These are phyloP conservation scores for Microcyclospora pomicola DNA, from an alignment of 2,329 filamentous ascomycete genomes.

Conservation along the genomic window DNA sequence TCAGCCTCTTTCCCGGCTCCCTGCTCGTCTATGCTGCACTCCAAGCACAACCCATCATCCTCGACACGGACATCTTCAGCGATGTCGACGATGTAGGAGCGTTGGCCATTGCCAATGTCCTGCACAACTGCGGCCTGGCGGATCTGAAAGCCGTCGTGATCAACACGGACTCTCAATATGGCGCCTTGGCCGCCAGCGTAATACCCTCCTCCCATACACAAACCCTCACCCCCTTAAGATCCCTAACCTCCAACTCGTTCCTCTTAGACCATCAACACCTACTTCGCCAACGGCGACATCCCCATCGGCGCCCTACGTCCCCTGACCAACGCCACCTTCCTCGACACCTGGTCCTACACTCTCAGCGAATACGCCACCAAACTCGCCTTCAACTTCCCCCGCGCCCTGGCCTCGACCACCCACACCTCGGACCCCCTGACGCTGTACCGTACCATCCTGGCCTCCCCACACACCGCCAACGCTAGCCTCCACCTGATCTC, in stretches of 20 bases:
- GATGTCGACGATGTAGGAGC: slow-evolving; percentile 14
- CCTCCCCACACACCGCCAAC: background rate
- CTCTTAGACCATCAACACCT: background rate
- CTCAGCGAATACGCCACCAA: slow-evolving; percentile 10
- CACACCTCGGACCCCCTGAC: slow-evolving; percentile 5
- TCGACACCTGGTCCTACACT: slow-evolving; percentile 5
- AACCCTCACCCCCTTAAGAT: background rate
- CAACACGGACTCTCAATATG: slow-evolving; percentile 10
- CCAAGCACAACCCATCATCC: slow-evolving; percentile 33
- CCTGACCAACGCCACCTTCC: slow-evolving; percentile 9
- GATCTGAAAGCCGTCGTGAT: slow-evolving; percentile 10
- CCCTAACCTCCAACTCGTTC: slow-evolving; percentile 1
- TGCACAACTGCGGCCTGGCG: slow-evolving; percentile 10
- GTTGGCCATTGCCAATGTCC: slow-evolving; percentile 10
- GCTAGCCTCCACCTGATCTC: slow-evolving; percentile 10
- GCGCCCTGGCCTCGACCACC: slow-evolving; percentile 1
- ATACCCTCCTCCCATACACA: background rate
- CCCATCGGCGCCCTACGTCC: slow-evolving; percentile 10
- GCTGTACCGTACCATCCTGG: slow-evolving; percentile 6
- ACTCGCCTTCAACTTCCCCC: slow-evolving; percentile 6
- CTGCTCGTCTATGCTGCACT: background rate
- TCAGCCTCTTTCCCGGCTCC: too few species aligned
- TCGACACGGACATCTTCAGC: slow-evolving; percentile 11
- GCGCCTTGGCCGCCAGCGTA: slow-evolving; percentile 9
- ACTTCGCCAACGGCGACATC: slow-evolving; percentile 8